Evolutionary conservation across 306 rosid genomes (phyloP).

Genomic region (Gynostemma pentaphyllum): DNA sequence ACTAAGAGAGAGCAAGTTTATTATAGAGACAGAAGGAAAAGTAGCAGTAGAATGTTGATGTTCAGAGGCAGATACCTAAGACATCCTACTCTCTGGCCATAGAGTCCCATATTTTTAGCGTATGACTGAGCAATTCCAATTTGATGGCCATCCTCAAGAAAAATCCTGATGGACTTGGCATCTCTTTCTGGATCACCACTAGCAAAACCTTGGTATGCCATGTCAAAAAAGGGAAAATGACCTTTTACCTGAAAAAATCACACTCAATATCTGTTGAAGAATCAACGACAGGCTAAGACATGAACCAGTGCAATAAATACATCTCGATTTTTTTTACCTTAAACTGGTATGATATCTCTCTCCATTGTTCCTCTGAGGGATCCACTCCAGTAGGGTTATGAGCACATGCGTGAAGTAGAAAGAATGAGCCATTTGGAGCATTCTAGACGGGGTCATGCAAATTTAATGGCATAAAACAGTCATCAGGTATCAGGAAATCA

Average conservation of each 20-base stretch:
- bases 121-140: slow-evolving; percentile 86
- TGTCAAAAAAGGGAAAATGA: slow-evolving; percentile 90
- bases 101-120: slow-evolving; percentile 97
- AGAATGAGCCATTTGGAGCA: slow-evolving; percentile 93
- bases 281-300: neutral
- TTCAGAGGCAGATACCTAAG: slow-evolving; percentile 46
- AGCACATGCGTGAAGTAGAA: slow-evolving; percentile 96
- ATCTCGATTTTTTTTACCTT: slow-evolving; percentile 33
- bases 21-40: neutral
- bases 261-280: slow-evolving; percentile 4
- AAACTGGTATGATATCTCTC: slow-evolving; percentile 67
- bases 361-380: slow-evolving; percentile 91
- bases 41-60: neutral
- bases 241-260: slow-evolving; percentile 60
- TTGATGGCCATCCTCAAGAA: slow-evolving; percentile 84
- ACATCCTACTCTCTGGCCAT: slow-evolving; percentile 95
- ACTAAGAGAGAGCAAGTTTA: neutral
- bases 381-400: slow-evolving; percentile 98
- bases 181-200: slow-evolving; percentile 84
- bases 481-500: slow-evolving; percentile 11
- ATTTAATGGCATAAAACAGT: slow-evolving; percentile 9
- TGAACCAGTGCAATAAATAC: slow-evolving; percentile 12
- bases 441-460: slow-evolving; percentile 29
- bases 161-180: slow-evolving; percentile 75
- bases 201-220: slow-evolving; percentile 99